A percentile compares a stretch with the other conserved stretches of the same genome.
Evolutionary conservation across 1,284 basidiomycete species (phyloP).

Genomic region (Cryptococcus wingfieldii): DNA sequence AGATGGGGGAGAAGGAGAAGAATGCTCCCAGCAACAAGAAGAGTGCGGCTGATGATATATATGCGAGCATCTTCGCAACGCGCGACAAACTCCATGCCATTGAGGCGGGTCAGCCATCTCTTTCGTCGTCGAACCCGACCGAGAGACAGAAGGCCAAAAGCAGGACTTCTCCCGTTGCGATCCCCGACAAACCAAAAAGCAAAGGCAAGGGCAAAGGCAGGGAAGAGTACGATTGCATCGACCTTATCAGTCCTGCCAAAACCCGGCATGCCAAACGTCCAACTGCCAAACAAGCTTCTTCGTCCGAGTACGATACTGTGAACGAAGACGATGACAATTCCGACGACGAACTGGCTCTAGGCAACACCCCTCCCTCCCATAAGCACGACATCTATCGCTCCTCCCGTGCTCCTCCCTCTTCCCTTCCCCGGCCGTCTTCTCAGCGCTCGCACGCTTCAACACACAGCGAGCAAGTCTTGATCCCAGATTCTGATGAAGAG

Average conservation of each 20-base stretch:
- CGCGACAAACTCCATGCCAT: too few species aligned
- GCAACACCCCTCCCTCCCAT: conserved; percentile 5
- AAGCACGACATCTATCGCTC: not conserved
- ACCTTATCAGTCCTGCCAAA: too few species aligned
- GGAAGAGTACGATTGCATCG: not conserved
- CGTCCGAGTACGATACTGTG: not conserved
- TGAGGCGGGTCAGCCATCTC: too few species aligned
- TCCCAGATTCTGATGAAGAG: too few species aligned
- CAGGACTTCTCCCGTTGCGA: not conserved
- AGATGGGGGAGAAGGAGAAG: too few species aligned
- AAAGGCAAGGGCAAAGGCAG: not conserved
- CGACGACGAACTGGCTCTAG: conserved; percentile 5
- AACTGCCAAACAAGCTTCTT: too few species aligned
- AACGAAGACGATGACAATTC: not conserved
- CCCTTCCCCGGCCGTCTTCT: not conserved
- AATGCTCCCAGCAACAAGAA: not conserved
- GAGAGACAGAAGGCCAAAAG: not conserved
- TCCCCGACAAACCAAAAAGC: not conserved
- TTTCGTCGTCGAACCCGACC: too few species aligned
- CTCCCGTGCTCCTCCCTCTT: not conserved
- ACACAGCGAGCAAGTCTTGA: too few species aligned
- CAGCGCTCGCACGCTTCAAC: too few species aligned
- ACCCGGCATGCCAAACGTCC: too few species aligned
- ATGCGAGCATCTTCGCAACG: too few species aligned
- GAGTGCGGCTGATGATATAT: not conserved